Evolutionary conservation across 2,329 filamentous ascomycete species (phyloP).

Genomic region (Amphichorda felina): DNA sequence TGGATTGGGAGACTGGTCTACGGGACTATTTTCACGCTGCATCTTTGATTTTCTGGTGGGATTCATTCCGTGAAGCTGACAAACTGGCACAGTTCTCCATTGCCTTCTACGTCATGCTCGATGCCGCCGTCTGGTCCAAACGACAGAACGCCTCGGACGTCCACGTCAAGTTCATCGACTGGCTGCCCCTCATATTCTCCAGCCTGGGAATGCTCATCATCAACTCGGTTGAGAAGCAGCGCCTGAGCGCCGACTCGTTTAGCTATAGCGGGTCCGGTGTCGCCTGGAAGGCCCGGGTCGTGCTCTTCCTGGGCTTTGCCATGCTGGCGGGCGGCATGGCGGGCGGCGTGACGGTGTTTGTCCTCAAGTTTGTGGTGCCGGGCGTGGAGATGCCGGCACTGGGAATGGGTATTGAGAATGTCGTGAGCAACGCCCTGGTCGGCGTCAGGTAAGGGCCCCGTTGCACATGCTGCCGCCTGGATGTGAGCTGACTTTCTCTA

Average conservation of each 20-base stretch:
- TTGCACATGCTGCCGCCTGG: background rate
- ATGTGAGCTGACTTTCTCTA: constrained; percentile 12
- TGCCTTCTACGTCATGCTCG: constrained; percentile 58
- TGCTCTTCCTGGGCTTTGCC: constrained; percentile 56
- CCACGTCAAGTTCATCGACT: constrained; percentile 58
- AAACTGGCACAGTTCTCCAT: constrained; percentile 42
- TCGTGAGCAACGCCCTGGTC: constrained; percentile 53
- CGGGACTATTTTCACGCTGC: too few relatives aligned
- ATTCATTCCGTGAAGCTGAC: too few relatives aligned
- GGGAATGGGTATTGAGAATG: constrained; percentile 53
- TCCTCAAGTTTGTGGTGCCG: constrained; percentile 51
- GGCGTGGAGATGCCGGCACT: constrained; percentile 46
- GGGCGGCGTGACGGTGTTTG: constrained; percentile 55
- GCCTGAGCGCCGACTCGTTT: constrained; percentile 51
- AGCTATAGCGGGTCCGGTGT: constrained; percentile 51
- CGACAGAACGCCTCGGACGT: constrained; percentile 45
- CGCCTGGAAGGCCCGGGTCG: constrained; percentile 57
- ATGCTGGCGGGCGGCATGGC: constrained; percentile 56
- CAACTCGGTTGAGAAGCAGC: constrained; percentile 57
- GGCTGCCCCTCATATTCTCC: constrained; percentile 57
- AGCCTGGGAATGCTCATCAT: constrained; percentile 59
- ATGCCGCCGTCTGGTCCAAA: constrained; percentile 56
- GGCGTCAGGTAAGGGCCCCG: constrained; percentile 38
- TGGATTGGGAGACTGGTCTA: too few relatives aligned
- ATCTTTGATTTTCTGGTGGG: too few relatives aligned